Percentiles rank a stretch among this genome's conserved stretches.
These are phyloP conservation scores for Perkinsus marinus DNA, from an alignment of 169 alveolate genomes.

Conservation along the genomic window DNA sequence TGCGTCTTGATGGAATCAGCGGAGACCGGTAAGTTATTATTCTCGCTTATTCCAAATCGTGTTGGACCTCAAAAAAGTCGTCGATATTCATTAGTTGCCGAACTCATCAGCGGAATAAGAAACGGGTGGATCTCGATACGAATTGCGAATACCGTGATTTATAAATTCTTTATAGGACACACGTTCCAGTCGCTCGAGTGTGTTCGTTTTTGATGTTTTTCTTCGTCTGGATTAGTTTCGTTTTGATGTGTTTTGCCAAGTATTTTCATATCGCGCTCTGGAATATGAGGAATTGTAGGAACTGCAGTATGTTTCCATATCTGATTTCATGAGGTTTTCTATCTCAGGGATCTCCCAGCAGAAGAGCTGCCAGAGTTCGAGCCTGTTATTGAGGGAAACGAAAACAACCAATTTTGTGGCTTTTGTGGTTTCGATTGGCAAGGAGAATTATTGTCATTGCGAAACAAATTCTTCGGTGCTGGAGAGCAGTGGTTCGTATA, in stretches of 20 bases:
- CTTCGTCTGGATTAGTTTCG: too few relatives aligned
- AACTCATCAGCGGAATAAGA: too few relatives aligned
- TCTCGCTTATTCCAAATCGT: too few relatives aligned
- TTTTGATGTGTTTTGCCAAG: neutral
- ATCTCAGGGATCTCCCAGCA: neutral
- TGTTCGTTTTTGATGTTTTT: too few relatives aligned
- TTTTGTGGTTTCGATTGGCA: neutral
- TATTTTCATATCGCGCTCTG: too few relatives aligned
- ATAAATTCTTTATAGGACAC: too few relatives aligned
- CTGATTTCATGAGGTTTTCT: neutral
- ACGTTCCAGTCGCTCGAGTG: too few relatives aligned
- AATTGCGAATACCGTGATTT: too few relatives aligned
- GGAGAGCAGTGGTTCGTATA: too few relatives aligned
- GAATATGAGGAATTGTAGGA: neutral
- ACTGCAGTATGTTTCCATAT: neutral
- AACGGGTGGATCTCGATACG: too few relatives aligned
- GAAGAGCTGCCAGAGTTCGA: neutral
- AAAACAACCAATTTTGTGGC: neutral
- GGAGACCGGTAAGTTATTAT: neutral
- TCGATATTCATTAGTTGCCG: too few relatives aligned
- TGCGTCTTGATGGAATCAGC: neutral
- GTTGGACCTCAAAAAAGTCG: too few relatives aligned
- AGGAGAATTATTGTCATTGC: neutral
- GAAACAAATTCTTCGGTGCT: neutral
- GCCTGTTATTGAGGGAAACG: neutral